Evolutionary conservation across 192 early-diverging fungal species (phyloP).

Genomic region (Pecoramyces ruminantium): DNA sequence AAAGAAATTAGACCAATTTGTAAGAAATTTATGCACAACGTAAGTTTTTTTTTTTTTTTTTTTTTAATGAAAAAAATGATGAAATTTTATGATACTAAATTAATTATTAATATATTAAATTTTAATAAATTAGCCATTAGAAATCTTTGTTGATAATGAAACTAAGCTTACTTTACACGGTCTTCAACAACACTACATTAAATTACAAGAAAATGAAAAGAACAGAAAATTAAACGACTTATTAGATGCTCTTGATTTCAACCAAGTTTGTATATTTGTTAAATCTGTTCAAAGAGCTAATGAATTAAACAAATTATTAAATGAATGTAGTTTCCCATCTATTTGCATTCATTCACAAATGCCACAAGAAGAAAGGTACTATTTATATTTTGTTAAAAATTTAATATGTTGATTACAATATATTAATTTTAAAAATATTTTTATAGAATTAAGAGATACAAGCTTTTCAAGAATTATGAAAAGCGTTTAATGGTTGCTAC

Average conservation of each 20-base stretch:
- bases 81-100: too few species aligned
- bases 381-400: too few species aligned
- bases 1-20: constrained; percentile 84
- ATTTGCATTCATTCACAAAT: constrained; percentile 84
- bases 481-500: constrained; percentile 94
- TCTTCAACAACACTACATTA: constrained; percentile 86
- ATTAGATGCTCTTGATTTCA: constrained; percentile 88
- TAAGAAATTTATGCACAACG: constrained; percentile 96
- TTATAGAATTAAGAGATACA: constrained; percentile 65
- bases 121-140: constrained; percentile 69
- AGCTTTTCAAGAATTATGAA: constrained; percentile 86
- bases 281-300: constrained; percentile 76
- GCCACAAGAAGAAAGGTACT: constrained; percentile 78
- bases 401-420: too few species aligned
- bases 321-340: constrained; percentile 81
- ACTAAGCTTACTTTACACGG: constrained; percentile 95
- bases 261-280: constrained; percentile 96
- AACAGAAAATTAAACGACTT: constrained; percentile 87
- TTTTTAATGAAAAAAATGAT: background rate
- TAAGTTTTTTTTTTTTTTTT: constrained; percentile 14
- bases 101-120: too few species aligned
- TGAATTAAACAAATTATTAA: constrained; percentile 68
- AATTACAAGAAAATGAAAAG: constrained; percentile 68
- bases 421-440: too few species aligned
- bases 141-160: constrained; percentile 96